Conservation (phyloP, 129 eudicot species). For the Tagetes erecta region DNA sequence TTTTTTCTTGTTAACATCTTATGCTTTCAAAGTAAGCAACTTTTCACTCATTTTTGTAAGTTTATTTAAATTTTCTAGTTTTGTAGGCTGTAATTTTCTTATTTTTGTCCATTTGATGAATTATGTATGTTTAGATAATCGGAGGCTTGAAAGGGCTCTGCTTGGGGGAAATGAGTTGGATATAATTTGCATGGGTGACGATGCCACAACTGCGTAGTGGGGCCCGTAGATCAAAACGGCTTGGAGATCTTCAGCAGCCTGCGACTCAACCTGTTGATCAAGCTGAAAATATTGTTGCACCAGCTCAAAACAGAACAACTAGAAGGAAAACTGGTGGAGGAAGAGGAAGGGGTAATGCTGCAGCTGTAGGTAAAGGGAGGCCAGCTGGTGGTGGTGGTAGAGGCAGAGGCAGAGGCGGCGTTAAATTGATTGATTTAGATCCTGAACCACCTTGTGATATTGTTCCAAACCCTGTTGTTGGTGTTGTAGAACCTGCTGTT, state of each 20-base stretch:
- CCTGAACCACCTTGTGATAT: no score
- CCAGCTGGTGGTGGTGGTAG: no score
- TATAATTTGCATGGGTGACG: conserved; percentile 92
- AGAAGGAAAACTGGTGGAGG: conserved; percentile 83
- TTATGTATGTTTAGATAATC: conserved; percentile 19
- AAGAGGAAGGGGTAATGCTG: conserved; percentile 86
- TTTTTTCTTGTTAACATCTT: conserved; percentile 5
- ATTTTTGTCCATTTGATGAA: not conserved
- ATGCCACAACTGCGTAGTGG: conserved; percentile 99
- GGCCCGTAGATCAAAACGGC: conserved; percentile 98
- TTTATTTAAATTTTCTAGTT: conserved; percentile 9
- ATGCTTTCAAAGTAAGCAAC: conserved; percentile 40
- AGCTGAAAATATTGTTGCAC: conserved; percentile 56
- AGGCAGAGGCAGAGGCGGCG: conserved; percentile 43
- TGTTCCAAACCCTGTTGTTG: no score
- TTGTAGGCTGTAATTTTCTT: not conserved
- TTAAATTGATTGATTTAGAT: no score
- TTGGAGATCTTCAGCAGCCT: conserved; percentile 89
- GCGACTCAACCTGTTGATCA: conserved; percentile 60
- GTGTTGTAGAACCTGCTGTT: no score
- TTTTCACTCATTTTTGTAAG: conserved; percentile 17
- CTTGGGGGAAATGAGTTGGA: conserved; percentile 50
- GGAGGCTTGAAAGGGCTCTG: conserved; percentile 36
- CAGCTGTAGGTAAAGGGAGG: conserved; percentile 49
- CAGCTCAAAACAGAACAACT: conserved; percentile 56